Base-by-base conservation (phyloP, 176 grass and related monocot genomes). In the Melocanna baccifera region DNA sequence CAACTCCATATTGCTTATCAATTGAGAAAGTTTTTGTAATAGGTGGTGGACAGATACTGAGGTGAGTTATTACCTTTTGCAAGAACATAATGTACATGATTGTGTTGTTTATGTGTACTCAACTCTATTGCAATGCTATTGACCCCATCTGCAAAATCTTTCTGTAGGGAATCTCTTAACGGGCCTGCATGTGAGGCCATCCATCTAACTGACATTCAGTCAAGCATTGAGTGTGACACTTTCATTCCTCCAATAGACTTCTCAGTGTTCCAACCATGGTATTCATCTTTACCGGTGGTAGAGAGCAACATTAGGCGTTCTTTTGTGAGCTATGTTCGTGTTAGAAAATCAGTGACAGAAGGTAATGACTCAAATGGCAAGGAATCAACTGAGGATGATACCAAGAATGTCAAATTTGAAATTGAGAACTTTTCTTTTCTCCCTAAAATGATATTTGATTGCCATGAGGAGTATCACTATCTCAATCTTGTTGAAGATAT, bases 11-110 rank as follows among this genome's bases (percentile, higher is more conserved):
- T 76, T 94, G 86, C 86, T 89, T 94, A 68, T 92, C 86, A 8
- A 90, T 97, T 87, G 94, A 92, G 86, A 94, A 80, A 87, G 84
- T 85, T 59, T 97, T 94, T 88, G 89, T 97, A 23, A 90, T 97
- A 79, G 94, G 94, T 10, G 94, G 94, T 37, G 94, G 87, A 23
- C 65, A 92, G 78, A 78, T 97, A 53, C 78, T 97, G 46, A 97
- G 91, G 94, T 97, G 75, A 71, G 71, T 75, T 55, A 51, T 81
- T 50, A 47, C 46, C 53, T 47, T 86, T 65, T 69, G 46, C 62
- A 62, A 71, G 58, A 68, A 57, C 51, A 42, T 70, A 9, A 25
- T 39, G 42, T 19, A 36, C 28, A 76, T 56, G 30, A 37, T 56
- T 23, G 5, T 39, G n/a, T 69, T 86, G 6, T 59, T 59, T 59